Evolutionary conservation across 2,329 filamentous ascomycete species (phyloP).

Genomic region (Trichoderma gracile): DNA sequence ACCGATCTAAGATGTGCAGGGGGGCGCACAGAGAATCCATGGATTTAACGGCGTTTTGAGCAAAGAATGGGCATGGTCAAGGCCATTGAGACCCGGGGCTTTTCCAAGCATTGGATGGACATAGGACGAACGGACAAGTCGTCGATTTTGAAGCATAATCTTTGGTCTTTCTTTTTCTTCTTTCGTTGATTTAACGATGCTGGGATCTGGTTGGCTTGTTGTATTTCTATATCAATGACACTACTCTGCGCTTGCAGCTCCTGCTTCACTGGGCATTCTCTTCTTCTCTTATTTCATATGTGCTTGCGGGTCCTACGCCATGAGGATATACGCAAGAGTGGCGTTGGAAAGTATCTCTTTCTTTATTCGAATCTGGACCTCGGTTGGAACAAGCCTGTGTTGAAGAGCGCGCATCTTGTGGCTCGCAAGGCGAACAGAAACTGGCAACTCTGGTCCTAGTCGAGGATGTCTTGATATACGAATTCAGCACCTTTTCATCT

Average conservation of each 20-base stretch:
- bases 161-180: neutral
- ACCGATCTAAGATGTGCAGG: constrained; percentile 4
- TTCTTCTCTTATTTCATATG: too few species aligned
- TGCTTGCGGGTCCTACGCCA: too few species aligned
- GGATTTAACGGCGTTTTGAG: constrained; percentile 26
- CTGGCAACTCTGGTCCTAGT: too few species aligned
- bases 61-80: constrained; percentile 18
- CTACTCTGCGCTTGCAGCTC: neutral
- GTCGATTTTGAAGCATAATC: constrained; percentile 19
- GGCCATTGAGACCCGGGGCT: constrained; percentile 6
- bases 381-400: too few species aligned
- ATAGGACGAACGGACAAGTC: constrained; percentile 21
- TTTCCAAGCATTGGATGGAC: constrained; percentile 18
- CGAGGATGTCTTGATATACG: too few species aligned
- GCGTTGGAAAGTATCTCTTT: too few species aligned
- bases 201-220: neutral
- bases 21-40: constrained; percentile 14
- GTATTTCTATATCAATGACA: constrained; percentile 18
- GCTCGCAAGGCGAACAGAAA: too few species aligned
- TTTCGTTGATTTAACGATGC: constrained; percentile 9
- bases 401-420: too few species aligned
- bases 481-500: too few species aligned
- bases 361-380: too few species aligned
- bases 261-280: too few species aligned
- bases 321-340: too few species aligned